phyloP scores from a whole-genome alignment of 2,329 filamentous ascomycete species.

The Thermomyces lanuginosus region DNA sequence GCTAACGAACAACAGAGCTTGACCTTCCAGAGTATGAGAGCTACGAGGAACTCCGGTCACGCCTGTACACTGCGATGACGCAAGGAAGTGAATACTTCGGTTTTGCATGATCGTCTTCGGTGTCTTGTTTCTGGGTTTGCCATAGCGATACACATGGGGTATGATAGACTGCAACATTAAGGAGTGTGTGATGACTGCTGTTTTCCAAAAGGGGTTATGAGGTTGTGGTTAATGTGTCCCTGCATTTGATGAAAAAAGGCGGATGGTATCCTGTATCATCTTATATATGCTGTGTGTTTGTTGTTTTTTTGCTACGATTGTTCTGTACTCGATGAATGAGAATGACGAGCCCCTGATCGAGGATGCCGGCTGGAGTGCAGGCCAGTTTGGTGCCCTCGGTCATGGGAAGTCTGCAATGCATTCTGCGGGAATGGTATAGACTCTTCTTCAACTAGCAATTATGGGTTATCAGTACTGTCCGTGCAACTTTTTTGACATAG shows the following conservation, averaged over 20 bases:
- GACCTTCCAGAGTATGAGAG: slow-evolving; percentile 96
- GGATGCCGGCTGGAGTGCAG: slow-evolving; percentile 25
- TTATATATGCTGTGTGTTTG: slow-evolving; percentile 6
- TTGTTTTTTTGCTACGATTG: slow-evolving; percentile 3
- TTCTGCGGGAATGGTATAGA: too few relatives aligned
- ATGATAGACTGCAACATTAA: too few relatives aligned
- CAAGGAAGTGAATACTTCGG: slow-evolving; percentile 94
- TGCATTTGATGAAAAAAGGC: slow-evolving; percentile 3
- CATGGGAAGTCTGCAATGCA: slow-evolving; percentile 2
- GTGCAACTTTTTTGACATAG: too few relatives aligned
- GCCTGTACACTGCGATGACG: slow-evolving; percentile 92
- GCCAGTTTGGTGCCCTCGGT: slow-evolving; percentile 13
- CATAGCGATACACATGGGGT: slow-evolving; percentile 10
- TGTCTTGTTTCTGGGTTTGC: slow-evolving; percentile 5
- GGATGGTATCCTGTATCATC: slow-evolving; percentile 4
- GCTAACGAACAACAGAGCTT: slow-evolving; percentile 48
- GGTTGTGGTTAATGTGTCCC: slow-evolving; percentile 5
- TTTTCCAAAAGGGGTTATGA: slow-evolving; percentile 8
- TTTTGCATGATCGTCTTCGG: slow-evolving; percentile 52
- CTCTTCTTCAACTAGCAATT: too few relatives aligned
- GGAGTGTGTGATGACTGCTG: slow-evolving; percentile 20
- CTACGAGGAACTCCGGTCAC: slow-evolving; percentile 76
- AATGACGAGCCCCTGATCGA: slow-evolving; percentile 6
- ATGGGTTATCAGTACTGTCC: too few relatives aligned
- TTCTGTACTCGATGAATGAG: slow-evolving; percentile 8